Conservation (phyloP, 1,139 yeast species). For the Nakaseomyces sp. region DNA sequence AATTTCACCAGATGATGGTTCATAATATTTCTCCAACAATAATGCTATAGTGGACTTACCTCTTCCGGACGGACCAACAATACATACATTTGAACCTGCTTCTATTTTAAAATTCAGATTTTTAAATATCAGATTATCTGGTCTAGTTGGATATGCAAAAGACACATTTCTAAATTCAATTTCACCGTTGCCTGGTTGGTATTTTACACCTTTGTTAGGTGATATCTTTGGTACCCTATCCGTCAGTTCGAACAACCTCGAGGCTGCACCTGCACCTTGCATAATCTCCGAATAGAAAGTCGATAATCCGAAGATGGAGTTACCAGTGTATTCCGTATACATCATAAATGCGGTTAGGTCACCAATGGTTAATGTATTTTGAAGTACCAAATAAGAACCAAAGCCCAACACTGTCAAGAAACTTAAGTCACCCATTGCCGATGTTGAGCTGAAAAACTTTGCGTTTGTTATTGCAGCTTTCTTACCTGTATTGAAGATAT, state of each 20-base stretch:
- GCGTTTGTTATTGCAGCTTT: conserved; percentile 75
- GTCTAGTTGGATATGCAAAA: conserved; percentile 83
- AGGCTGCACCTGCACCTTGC: conserved; percentile 97
- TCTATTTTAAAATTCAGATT: conserved; percentile 57
- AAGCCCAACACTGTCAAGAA: conserved; percentile 66
- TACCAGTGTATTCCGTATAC: conserved; percentile 88
- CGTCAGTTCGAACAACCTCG: conserved; percentile 77
- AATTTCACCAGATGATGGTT: conserved; percentile 60
- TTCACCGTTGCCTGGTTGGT: conserved; percentile 25
- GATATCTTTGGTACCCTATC: conserved; percentile 66
- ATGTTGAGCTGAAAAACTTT: conserved; percentile 68
- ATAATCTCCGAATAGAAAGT: conserved; percentile 86
- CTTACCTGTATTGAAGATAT: conserved; percentile 65
- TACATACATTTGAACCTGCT: conserved; percentile 81
- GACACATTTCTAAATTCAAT: conserved; percentile 58
- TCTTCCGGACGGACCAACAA: conserved; percentile 94
- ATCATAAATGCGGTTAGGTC: conserved; percentile 88
- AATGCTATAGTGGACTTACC: conserved; percentile 91
- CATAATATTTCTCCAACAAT: conserved; percentile 69
- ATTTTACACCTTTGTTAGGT: conserved; percentile 50
- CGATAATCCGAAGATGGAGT: conserved; percentile 82
- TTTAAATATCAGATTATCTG: conserved; percentile 59
- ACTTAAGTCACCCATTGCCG: conserved; percentile 72
- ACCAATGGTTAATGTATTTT: conserved; percentile 70
- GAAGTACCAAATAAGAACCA: conserved; percentile 71